Base-by-base conservation (phyloP, 1,284 basidiomycete species). In the Peniophora sp. region DNA sequence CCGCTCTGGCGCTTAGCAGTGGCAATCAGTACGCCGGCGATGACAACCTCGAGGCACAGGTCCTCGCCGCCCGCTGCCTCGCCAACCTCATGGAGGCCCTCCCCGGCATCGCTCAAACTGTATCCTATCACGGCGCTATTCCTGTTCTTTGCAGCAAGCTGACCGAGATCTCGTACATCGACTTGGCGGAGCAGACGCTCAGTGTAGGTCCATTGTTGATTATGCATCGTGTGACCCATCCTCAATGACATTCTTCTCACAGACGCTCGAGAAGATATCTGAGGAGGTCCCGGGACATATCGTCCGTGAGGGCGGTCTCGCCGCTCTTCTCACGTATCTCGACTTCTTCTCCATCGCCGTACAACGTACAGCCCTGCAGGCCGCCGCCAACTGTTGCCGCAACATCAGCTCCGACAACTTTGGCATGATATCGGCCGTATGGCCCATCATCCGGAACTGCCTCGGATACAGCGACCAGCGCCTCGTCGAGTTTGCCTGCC, bases 271-370 rank as follows among this genome's bases (percentile, higher is more conserved):
- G 71, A 97, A 97, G 72, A 94, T 97, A 43, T 95, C 93, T 1
- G 91, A 94, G 64, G 95, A 97, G 67, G 92, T 93, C 59, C 94
- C 95, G 1, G 89, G 88, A 53, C 83, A 93, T 11, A 96, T 97
- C 58, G 92, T 97, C 17, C 85, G 92, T 48, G 94, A 97, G 71
- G 92, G 91, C 48, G 95, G 95, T 37, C 76, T 97, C 17, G 82
- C 88, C 20, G 94, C 94, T 17, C 73, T 97, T 32, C 79, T 97
- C 58, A 92, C 91, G 64, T 97, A 88, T 68, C 83, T 97, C 56
- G 94, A 97, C 64, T 97, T 97, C 72, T 97, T 97, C 70, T 94
- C 92, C 11, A 97, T 94, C 57, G 91, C 93, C 45, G 93, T 97
- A 8, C 95, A 97, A 65, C 81, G 95, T 50, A 97, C 92, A 0